Evolutionary conservation across 371 early-diverging fungal genomes (phyloP).

Genomic region (Apophysomyces elegans): DNA sequence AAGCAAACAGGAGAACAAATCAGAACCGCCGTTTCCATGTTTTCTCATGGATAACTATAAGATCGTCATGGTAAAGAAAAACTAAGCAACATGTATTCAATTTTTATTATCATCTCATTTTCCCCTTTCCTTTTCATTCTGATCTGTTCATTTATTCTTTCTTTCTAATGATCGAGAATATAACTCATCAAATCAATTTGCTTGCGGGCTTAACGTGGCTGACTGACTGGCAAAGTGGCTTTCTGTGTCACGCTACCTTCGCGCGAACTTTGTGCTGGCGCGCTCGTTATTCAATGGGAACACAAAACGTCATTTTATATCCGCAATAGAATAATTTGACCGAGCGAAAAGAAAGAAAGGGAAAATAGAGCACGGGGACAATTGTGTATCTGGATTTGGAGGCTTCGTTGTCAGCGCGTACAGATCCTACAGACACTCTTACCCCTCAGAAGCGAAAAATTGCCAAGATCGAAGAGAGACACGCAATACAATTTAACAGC

Average conservation of each 20-base stretch:
- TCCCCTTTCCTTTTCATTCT: neutral
- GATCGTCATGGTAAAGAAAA: neutral
- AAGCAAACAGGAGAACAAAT: conserved; percentile 10
- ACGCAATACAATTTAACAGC: no score
- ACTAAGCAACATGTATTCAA: neutral
- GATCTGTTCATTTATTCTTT: neutral
- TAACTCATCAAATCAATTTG: neutral
- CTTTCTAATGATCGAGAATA: neutral
- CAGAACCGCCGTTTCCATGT: neutral
- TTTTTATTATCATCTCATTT: neutral
- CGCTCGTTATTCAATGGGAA: neutral
- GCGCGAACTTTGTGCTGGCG: conserved; percentile 11
- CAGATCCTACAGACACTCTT: no score
- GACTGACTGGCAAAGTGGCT: conserved; percentile 6
- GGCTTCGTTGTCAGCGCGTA: neutral
- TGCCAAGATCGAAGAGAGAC: no score
- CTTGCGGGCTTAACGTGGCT: neutral
- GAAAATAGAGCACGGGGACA: conserved; percentile 3
- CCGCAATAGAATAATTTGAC: neutral
- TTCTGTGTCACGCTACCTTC: neutral
- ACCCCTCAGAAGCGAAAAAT: no score
- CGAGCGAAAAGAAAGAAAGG: neutral
- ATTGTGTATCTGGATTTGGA: neutral
- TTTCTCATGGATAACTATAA: conserved; percentile 8
- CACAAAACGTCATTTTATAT: conserved; percentile 8